Conservation (phyloP, 805 yeast genomes). For the Suhomyces sp. region DNA sequence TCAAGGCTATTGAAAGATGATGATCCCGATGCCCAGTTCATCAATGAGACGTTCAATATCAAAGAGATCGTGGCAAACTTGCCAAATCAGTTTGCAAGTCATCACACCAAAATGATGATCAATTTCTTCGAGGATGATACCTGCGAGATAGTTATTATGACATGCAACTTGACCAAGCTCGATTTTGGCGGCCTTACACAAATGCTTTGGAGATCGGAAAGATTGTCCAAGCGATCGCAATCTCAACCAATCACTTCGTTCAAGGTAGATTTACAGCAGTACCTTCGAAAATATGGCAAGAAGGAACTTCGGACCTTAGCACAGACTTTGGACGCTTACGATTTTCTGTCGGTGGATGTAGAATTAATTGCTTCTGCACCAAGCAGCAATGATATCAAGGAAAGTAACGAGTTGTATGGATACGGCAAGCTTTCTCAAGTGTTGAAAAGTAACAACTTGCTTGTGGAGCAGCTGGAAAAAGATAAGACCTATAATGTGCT, state of each 20-base stretch:
- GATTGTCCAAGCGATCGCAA: slow-evolving; percentile 14
- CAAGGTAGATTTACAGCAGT: slow-evolving; percentile 42
- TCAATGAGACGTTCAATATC: slow-evolving; percentile 21
- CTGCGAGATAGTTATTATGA: slow-evolving; percentile 53
- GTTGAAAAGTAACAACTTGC: slow-evolving; percentile 31
- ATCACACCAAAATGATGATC: slow-evolving; percentile 68
- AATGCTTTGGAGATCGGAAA: slow-evolving; percentile 63
- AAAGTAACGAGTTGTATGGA: slow-evolving; percentile 37
- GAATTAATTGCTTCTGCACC: slow-evolving; percentile 59
- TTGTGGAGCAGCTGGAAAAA: slow-evolving; percentile 13
- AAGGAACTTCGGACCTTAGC: slow-evolving; percentile 25
- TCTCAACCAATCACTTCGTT: not conserved
- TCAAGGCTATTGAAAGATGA: slow-evolving; percentile 14
- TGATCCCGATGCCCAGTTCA: slow-evolving; percentile 9
- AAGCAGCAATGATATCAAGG: slow-evolving; percentile 26
- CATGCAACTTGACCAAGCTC: slow-evolving; percentile 53
- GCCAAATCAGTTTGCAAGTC: slow-evolving; percentile 41
- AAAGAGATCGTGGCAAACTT: slow-evolving; percentile 31
- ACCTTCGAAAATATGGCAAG: slow-evolving; percentile 44
- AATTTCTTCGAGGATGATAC: slow-evolving; percentile 48
- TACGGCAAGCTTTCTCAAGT: slow-evolving; percentile 47
- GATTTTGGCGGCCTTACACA: slow-evolving; percentile 63
- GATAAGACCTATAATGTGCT: slow-evolving; percentile 27
- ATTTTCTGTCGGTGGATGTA: slow-evolving; percentile 48
- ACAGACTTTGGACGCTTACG: slow-evolving; percentile 27